Evolutionary conservation across 2,329 filamentous ascomycete species (phyloP), one percentile per base, ranked within the genome.

Genomic region (Taxawa tesnikishii): DNA sequence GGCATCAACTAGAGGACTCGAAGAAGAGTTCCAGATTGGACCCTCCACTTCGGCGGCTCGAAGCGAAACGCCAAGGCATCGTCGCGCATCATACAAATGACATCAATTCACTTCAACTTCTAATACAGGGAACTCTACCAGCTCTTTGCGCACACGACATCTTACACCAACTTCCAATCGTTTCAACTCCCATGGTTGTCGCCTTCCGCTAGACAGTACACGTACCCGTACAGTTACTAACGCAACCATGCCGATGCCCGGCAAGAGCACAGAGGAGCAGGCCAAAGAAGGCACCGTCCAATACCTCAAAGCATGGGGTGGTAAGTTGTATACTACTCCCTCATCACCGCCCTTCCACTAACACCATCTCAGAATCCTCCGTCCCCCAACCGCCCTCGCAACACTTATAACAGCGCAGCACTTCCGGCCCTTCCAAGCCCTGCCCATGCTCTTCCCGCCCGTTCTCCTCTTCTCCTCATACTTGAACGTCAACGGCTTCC

Each of bases 371-470:
- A 23, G 32, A 29, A 16, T n/a, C 12, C 16, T 9, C n/a, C 28
- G 75, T 18, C 73, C 76, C 2, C 70, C 77, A 15, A 75, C 70
- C 8, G 54, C 77, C 9, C 67, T 79, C 26, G 76, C 77, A 36
- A 76, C 75, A 6, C 60, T 81, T 26, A 69, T 80, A 43, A 68
- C 74, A 25, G 73, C 75, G 8, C 73, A 79, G 45, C 71, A 79
- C 58, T 60, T 69, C 26, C 71, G 73, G n/a, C 76, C 77, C 6
- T 73, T 77, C 53, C 74, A 76, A 49, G 48, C 63, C 5, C 59
- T 81, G 0, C 76, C 76, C 4, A 75, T 81, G 67, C 54, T 76
- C 40, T 80, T 81, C 49, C 69, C 75, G 4, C 75, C 75, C 2
- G 58, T 77, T 34, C 62, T 81, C 3, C 63, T 80, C 37, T 76